Evolutionary conservation across 2,329 filamentous ascomycete genomes (phyloP), one percentile per base, ranked within the genome.

Genomic region (Exophiala bonariae): DNA sequence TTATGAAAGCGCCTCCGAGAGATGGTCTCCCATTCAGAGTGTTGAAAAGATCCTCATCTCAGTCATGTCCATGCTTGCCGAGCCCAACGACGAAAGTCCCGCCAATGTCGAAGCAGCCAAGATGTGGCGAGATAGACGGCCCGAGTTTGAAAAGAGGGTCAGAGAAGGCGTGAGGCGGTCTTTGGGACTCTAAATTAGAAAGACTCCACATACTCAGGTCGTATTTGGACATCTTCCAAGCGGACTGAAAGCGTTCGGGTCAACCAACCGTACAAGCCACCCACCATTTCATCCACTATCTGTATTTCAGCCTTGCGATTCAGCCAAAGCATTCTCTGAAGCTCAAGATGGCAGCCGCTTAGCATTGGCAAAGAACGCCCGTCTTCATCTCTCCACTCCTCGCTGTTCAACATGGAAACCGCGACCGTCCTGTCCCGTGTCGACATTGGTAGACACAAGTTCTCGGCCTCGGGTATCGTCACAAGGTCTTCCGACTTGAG

Each of bases 51-150:
- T 97, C 59, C 77, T 97, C 59, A 90, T 97, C 48, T 90, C 85
- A 38, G 92, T 97, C 51, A 97, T 97, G 86, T 96, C 89, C 70
- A 97, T 97, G 91, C 81, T 97, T 36, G 91, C 91, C 1, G 91
- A 96, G 72, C 91, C 92, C 50, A 97, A 97, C 69, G 92, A 97
- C 65, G 92, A 97, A 78, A 93, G 87, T 56, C 92, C 92, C 0
- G 92, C 92, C 48, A 97, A 97, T 64, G 87, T 97, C 33, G 92
- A 97, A 73, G 92, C 92, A 1, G 92, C 91, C 49, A 89, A 93
- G 74, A 89, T 96, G 86, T 97, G 92, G 91, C 80, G 92, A 53
- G 91, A 96, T 61, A 77, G 85, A 53, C 80, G 90, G 56, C 64
- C 73, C 16, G 88, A 95, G 66, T 99, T 96, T 71, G 91, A 96